Percentiles rank a stretch among this genome's conserved stretches.
Evolutionary conservation across 768 basidiomycete species (phyloP).

Genomic region (Tremella fuciformis): DNA sequence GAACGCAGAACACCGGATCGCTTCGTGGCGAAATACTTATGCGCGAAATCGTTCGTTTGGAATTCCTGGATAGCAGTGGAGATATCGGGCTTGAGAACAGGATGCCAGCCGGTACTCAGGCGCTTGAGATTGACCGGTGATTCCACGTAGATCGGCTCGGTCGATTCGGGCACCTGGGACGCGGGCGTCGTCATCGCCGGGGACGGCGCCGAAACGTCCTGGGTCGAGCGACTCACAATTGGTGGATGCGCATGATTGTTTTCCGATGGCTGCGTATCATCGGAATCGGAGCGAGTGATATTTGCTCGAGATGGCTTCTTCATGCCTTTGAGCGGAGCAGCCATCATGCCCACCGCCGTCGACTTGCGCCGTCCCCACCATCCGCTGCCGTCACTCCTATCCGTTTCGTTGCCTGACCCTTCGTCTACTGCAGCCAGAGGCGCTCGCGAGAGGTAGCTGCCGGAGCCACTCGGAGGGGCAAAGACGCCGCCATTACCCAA

Average conservation of each 20-base stretch:
- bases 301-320: background rate
- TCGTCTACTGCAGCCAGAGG: conserved; percentile 18
- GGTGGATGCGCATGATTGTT: background rate
- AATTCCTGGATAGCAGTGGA: conserved; percentile 83
- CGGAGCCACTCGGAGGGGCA: background rate
- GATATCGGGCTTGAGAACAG: conserved; percentile 73
- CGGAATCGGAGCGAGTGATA: background rate
- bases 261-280: conserved; percentile 1
- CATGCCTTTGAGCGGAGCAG: conserved; percentile 13
- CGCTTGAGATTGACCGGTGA: conserved; percentile 18
- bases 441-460: background rate
- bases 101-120: conserved; percentile 57
- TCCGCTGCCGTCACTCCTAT: conserved; percentile 14
- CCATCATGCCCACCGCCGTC: conserved; percentile 11
- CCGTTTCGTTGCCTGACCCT: conserved; percentile 22
- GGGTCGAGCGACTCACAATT: too few species aligned
- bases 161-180: background rate
- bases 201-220: background rate
- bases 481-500: background rate
- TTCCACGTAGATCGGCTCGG: conserved; percentile 8
- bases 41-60: conserved; percentile 78
- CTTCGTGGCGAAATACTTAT: conserved; percentile 83
- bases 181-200: background rate
- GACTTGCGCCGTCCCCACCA: conserved; percentile 31
- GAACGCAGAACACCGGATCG: conserved; percentile 73